Base-by-base conservation (phyloP, 106 monocot species). In the Iris macrosiphon region DNA sequence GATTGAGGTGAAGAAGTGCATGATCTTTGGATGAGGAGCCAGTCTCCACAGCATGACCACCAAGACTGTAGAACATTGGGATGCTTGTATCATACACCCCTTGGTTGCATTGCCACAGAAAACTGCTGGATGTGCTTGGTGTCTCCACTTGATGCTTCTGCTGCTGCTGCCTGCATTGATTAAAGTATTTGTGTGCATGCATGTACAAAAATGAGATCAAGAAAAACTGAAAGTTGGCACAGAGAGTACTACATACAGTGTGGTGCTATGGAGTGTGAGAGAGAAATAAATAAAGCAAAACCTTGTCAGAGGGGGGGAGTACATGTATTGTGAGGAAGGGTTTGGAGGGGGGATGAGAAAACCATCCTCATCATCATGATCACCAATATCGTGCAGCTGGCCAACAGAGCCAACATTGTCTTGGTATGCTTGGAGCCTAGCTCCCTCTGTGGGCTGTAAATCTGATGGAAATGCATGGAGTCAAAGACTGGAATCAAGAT, bases 241-340 rank as follows among this genome's bases (percentile, higher is more conserved):
- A 2, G 7, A 45, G 18, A 19, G 7, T 20, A 6, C 44, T 19
- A 17, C 4, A 18, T 46, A 19, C 18, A 7, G 1, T 46, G 45
- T 19, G 14, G 15, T 35, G 4, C 34, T 6, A 35, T 35, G 10
- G 10, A n/a, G n/a, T n/a, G n/a, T n/a, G 10, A 6, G 34, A 35
- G 34, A 4, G 10, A 35, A 28, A 15, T 10, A 14, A 55, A 66
- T 65, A 51, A 18, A 57, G 47, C 65, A 19, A 59, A 93, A 87
- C 83, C 84, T 77, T 93, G 83, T 53, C 71, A 64, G 44, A 69
- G 45, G 38, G 54, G 65, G 5, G 57, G 59, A 20, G 52, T 41
- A 61, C 49, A 72, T 66, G 33, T 59, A 40, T 49, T 69, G 67
- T 56, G 29, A 51, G 33, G 61, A 37, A 59, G 79, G 52, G 23